Percentiles rank a stretch among this genome's conserved stretches.
Evolutionary conservation across 352 stramenopile species (phyloP).

Genomic region (Pythium coloratum): DNA sequence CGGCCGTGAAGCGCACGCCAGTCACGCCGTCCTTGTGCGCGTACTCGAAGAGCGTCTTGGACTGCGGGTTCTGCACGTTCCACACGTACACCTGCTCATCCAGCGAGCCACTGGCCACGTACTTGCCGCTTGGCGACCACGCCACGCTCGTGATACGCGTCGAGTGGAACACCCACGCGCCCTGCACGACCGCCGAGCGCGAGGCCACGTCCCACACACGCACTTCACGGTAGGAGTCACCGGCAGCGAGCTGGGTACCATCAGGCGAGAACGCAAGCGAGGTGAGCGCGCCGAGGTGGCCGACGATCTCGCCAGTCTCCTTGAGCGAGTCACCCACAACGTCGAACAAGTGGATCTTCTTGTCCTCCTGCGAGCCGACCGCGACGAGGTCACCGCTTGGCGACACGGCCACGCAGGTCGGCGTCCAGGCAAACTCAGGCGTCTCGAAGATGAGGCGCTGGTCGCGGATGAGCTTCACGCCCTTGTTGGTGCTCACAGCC

Average conservation of each 20-base stretch:
- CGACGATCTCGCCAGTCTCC: constrained; percentile 63
- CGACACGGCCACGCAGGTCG: constrained; percentile 75
- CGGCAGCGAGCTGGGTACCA: constrained; percentile 79
- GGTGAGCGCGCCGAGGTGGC: constrained; percentile 76
- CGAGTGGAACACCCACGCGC: constrained; percentile 96
- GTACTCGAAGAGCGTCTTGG: constrained; percentile 74
- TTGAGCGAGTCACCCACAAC: constrained; percentile 64
- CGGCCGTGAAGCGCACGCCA: constrained; percentile 65
- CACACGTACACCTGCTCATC: constrained; percentile 98
- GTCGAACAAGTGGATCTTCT: constrained; percentile 88
- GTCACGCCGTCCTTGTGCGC: constrained; percentile 83
- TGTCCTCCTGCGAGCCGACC: constrained; percentile 80
- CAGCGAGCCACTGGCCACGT: constrained; percentile 90
- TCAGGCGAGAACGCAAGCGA: constrained; percentile 84
- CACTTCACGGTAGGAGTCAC: constrained; percentile 89
- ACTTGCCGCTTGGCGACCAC: constrained; percentile 91
- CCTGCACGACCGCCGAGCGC: constrained; percentile 85
- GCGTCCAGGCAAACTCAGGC: constrained; percentile 74
- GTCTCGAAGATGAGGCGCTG: constrained; percentile 75
- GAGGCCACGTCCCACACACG: constrained; percentile 87
- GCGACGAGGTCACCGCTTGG: constrained; percentile 70
- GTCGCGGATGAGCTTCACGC: constrained; percentile 76
- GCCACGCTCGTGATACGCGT: constrained; percentile 92
- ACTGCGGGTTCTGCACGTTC: constrained; percentile 80
- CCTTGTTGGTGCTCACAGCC: constrained; percentile 80